Percentiles rank a stretch among this genome's conserved stretches.
phyloP scores from a whole-genome alignment of 257 asterid genomes.

The Rhazya stricta region DNA sequence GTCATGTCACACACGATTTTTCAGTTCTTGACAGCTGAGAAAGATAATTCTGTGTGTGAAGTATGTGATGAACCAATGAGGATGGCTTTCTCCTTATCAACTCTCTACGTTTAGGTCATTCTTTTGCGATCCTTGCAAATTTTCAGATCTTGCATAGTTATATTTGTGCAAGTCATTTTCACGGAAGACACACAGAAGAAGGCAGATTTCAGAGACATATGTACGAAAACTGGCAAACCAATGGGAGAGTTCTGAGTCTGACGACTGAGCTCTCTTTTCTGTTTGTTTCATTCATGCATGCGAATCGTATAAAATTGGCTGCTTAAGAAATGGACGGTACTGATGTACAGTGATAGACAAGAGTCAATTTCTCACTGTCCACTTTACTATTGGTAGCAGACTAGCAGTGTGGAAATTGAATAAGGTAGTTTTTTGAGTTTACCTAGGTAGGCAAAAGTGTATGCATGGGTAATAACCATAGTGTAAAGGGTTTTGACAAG shows the following conservation, averaged over 20 bases:
- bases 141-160: constrained; percentile 19
- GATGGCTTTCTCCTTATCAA: not conserved
- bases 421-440: constrained; percentile 8
- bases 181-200: constrained; percentile 5
- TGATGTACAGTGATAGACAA: constrained; percentile 21
- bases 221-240: constrained; percentile 34
- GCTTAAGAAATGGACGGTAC: constrained; percentile 27
- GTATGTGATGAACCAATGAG: not conserved
- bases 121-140: not conserved
- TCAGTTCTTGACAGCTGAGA: constrained; percentile 49
- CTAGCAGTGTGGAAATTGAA: not conserved
- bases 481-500: constrained; percentile 18
- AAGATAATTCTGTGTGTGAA: constrained; percentile 12
- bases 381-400: constrained; percentile 14
- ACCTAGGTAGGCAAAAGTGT: constrained; percentile 31
- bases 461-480: constrained; percentile 38
- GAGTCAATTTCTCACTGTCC: constrained; percentile 19
- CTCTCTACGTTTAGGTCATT: constrained; percentile 11
- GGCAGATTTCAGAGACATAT: constrained; percentile 9
- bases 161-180: constrained; percentile 6
- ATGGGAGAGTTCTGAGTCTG: constrained; percentile 41
- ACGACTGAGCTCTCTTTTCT: constrained; percentile 6
- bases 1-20: constrained; percentile 65
- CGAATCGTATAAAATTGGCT: constrained; percentile 7
- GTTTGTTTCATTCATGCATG: constrained; percentile 24